Conservation (phyloP, 2,329 filamentous ascomycete genomes). For the Talaromyces sp. region DNA sequence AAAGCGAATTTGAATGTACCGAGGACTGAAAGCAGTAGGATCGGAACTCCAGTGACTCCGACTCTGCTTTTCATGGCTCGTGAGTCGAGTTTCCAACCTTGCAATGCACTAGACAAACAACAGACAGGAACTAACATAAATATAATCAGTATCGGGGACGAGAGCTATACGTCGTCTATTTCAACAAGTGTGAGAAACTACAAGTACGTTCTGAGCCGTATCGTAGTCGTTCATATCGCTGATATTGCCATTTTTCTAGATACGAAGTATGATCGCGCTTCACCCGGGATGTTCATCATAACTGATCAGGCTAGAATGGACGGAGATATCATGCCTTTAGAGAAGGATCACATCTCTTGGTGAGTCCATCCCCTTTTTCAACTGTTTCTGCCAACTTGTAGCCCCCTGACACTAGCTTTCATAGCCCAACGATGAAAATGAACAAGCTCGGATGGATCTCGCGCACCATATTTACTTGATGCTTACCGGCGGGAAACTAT, state of each 20-base stretch:
- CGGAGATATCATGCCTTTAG: conserved; percentile 28
- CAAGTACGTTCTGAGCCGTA: conserved; percentile 9
- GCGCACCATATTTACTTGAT: conserved; percentile 27
- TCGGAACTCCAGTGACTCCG: conserved; percentile 12
- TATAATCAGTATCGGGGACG: conserved; percentile 17
- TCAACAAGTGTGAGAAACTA: conserved; percentile 19
- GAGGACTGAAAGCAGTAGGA: conserved; percentile 4
- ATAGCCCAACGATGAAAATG: conserved; percentile 25
- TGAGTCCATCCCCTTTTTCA: neutral
- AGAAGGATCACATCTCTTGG: conserved; percentile 23
- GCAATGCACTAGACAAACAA: neutral
- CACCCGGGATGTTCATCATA: neutral
- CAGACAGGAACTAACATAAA: neutral
- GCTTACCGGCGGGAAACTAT: conserved; percentile 21
- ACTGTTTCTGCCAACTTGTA: neutral
- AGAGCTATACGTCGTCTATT: conserved; percentile 19
- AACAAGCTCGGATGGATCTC: conserved; percentile 25
- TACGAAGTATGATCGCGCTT: conserved; percentile 15
- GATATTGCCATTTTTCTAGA: neutral
- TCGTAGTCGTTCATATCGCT: neutral
- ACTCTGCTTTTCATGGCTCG: conserved; percentile 20
- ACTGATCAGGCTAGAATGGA: conserved; percentile 23
- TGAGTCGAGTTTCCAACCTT: conserved; percentile 1
- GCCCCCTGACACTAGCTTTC: neutral
- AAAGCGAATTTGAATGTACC: neutral